These are phyloP conservation scores for Moricandia arvensis DNA, from an alignment of 345 rosid species.

Conservation along the genomic window DNA sequence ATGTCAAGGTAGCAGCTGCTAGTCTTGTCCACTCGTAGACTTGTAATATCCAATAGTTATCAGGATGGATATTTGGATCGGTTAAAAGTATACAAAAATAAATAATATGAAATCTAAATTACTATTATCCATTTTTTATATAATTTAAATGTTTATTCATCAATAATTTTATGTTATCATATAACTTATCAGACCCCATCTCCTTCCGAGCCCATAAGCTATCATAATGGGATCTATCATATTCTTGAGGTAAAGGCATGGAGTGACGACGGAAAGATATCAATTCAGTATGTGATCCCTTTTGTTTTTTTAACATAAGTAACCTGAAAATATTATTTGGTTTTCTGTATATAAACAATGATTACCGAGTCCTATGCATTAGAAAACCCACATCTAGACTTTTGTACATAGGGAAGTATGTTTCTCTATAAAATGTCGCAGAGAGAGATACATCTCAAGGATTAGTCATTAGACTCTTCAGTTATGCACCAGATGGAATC, in stretches of 20 bases:
- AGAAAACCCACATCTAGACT: background rate
- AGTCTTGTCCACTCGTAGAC: background rate
- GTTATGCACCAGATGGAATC: constrained; percentile 18
- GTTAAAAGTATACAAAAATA: background rate
- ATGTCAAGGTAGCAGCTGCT: constrained; percentile 58
- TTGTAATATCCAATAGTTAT: background rate
- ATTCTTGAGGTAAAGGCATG: too few relatives aligned
- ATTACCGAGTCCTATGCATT: background rate
- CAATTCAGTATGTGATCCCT: background rate
- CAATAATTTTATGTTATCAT: too few relatives aligned
- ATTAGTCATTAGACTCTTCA: constrained; percentile 14
- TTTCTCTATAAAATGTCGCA: constrained; percentile 21
- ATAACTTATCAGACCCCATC: too few relatives aligned
- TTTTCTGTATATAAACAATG: background rate
- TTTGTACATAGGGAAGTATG: constrained; percentile 22
- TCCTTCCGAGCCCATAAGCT: too few relatives aligned
- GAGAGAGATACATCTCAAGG: constrained; percentile 7
- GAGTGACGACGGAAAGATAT: too few relatives aligned
- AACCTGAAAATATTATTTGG: background rate
- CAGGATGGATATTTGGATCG: background rate
- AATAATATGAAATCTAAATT: background rate
- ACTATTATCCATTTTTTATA: too few relatives aligned
- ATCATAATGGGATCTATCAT: too few relatives aligned
- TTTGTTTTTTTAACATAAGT: background rate
- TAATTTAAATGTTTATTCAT: too few relatives aligned